Conservation (phyloP, 345 rosid genomes). For the Laguncularia racemosa region DNA sequence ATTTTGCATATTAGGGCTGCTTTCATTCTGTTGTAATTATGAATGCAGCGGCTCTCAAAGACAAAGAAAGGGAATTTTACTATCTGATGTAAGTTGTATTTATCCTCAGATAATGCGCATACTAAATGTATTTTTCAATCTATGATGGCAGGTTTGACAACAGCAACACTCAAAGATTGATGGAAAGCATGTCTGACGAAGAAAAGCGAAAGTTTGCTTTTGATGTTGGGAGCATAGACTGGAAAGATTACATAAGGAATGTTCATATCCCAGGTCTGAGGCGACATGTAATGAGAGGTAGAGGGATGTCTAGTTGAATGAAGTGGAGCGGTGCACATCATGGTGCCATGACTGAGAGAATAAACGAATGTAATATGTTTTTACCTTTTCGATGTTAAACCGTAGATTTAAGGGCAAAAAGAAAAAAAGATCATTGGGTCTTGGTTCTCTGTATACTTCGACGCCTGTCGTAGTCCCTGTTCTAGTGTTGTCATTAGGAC, state of each 20-base stretch:
- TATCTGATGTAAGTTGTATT: neutral
- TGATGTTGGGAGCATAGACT: slow-evolving; percentile 56
- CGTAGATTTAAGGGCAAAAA: too few relatives aligned
- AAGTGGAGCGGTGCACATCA: too few relatives aligned
- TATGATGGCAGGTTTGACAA: slow-evolving; percentile 56
- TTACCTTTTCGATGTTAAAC: too few relatives aligned
- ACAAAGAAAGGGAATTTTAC: too few relatives aligned
- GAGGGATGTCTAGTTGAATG: slow-evolving; percentile 3
- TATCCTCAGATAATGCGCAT: neutral
- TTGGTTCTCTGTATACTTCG: too few relatives aligned
- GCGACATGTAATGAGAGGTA: slow-evolving; percentile 57
- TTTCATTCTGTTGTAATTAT: too few relatives aligned
- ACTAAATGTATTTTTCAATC: neutral
- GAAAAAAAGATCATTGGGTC: too few relatives aligned
- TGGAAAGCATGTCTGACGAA: slow-evolving; percentile 71
- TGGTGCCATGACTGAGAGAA: too few relatives aligned
- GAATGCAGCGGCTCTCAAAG: too few relatives aligned
- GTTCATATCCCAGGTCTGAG: slow-evolving; percentile 71
- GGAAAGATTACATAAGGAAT: slow-evolving; percentile 64
- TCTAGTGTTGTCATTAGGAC: too few relatives aligned
- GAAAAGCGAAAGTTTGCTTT: slow-evolving; percentile 69
- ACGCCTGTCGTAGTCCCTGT: too few relatives aligned
- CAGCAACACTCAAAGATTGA: slow-evolving; percentile 62
- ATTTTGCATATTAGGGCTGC: neutral
- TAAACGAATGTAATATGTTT: too few relatives aligned